A percentile compares a stretch with the other conserved stretches of the same genome.
Conservation (phyloP, 1,139 yeast species). For the Pichia sp. region DNA sequence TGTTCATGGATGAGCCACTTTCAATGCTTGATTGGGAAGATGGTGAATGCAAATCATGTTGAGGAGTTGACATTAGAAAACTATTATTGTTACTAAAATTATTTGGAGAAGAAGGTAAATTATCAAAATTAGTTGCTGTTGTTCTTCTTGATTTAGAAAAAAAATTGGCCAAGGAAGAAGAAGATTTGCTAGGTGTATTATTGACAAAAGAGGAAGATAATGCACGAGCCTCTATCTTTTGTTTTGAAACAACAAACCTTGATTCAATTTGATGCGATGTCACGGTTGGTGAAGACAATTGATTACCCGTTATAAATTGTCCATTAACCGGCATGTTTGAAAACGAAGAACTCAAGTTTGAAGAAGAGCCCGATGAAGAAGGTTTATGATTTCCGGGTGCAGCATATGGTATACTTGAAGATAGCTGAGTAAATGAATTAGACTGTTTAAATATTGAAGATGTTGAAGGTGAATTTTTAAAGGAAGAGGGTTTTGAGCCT, state of each 20-base stretch:
- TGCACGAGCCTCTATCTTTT: slow-evolving; percentile 47
- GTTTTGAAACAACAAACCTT: slow-evolving; percentile 67
- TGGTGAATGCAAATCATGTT: slow-evolving; percentile 22
- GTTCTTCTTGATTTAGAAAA: slow-evolving; percentile 39
- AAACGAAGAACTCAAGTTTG: slow-evolving; percentile 13
- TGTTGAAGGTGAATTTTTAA: slow-evolving; percentile 15
- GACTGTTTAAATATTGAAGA: slow-evolving; percentile 21
- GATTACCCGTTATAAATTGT: slow-evolving; percentile 52
- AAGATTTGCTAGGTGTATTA: slow-evolving; percentile 28
- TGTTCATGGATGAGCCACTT: slow-evolving; percentile 11
- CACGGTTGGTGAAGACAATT: slow-evolving; percentile 66
- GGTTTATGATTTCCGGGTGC: slow-evolving; percentile 55
- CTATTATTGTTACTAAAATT: slow-evolving; percentile 14
- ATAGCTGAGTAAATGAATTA: slow-evolving; percentile 44
- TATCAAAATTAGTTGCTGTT: slow-evolving; percentile 22
- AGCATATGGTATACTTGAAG: slow-evolving; percentile 58
- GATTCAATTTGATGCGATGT: slow-evolving; percentile 51
- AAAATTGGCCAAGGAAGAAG: slow-evolving; percentile 45
- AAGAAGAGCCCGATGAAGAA: slow-evolving; percentile 9
- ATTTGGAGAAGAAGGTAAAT: slow-evolving; percentile 23
- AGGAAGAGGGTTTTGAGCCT: slow-evolving; percentile 14
- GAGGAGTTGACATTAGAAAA: slow-evolving; percentile 6
- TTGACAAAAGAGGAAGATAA: slow-evolving; percentile 13
- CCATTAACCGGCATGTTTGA: slow-evolving; percentile 40
- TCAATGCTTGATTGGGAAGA: slow-evolving; percentile 22